A percentile compares a stretch with the other conserved stretches of the same genome.
Conservation (phyloP, 441 rosid genomes). For the Hura crepitans region DNA sequence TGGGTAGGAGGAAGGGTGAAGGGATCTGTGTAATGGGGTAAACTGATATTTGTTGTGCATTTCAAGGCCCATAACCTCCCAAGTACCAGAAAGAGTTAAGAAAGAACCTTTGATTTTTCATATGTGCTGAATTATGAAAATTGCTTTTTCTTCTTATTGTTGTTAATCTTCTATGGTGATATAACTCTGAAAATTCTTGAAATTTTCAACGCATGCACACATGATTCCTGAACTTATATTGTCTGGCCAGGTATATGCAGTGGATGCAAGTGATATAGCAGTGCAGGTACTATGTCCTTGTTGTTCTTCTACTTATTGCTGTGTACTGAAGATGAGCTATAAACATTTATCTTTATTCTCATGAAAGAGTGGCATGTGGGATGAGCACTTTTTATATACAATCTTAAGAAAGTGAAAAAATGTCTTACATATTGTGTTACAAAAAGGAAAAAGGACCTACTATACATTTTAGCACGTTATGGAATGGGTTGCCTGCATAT, state of each 20-base stretch:
- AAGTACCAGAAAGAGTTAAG: not conserved
- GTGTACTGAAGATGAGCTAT: not conserved
- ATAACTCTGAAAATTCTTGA: not conserved
- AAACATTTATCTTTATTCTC: not conserved
- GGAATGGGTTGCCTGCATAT: not conserved
- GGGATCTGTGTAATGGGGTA: not conserved
- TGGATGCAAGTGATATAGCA: conserved; percentile 97
- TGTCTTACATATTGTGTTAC: not conserved
- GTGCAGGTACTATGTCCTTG: conserved; percentile 62
- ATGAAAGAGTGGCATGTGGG: too few species aligned
- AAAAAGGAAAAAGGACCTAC: not conserved
- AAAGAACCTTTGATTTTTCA: not conserved
- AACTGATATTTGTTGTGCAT: not conserved
- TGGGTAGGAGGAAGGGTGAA: not conserved
- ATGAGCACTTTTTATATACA: not conserved
- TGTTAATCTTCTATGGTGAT: not conserved
- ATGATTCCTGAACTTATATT: conserved; percentile 12
- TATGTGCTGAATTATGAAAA: not conserved
- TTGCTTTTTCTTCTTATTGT: not conserved
- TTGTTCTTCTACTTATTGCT: conserved; percentile 8
- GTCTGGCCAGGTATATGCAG: conserved; percentile 79
- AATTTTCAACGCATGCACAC: not conserved
- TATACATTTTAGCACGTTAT: not conserved
- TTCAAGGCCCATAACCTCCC: not conserved
- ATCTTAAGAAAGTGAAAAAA: not conserved